phyloP scores from a whole-genome alignment of 176 grass and related monocot genomes.

The Zoysia japonica region DNA sequence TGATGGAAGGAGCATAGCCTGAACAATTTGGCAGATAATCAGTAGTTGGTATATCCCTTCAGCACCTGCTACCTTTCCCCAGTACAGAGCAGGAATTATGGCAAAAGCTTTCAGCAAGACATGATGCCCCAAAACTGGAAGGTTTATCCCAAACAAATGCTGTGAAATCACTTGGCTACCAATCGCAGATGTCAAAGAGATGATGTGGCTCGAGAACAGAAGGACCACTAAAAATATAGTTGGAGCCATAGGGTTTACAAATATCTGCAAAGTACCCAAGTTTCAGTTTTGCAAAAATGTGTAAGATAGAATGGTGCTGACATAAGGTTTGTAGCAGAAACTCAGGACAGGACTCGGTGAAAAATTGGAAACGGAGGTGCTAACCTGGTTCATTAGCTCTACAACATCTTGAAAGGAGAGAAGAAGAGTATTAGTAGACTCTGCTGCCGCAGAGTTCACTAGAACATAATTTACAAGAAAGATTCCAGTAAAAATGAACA shows the following conservation, averaged over 20 bases:
- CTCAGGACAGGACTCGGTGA: not conserved
- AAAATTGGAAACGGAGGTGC: conserved; percentile 28
- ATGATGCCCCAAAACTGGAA: conserved; percentile 57
- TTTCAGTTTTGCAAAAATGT: conserved; percentile 1
- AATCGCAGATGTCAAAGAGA: conserved; percentile 72
- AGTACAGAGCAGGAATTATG: conserved; percentile 71
- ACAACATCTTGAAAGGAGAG: conserved; percentile 87
- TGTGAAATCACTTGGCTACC: conserved; percentile 71
- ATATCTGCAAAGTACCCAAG: conserved; percentile 64
- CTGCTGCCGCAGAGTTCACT: conserved; percentile 86
- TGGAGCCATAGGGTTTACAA: conserved; percentile 73
- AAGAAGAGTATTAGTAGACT: conserved; percentile 72
- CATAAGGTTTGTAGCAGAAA: conserved; percentile 18
- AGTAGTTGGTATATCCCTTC: conserved; percentile 93
- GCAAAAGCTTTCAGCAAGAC: conserved; percentile 71
- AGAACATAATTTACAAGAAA: conserved; percentile 95
- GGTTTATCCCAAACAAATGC: conserved; percentile 80
- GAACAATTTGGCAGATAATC: conserved; percentile 85
- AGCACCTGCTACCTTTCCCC: conserved; percentile 60
- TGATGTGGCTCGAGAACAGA: conserved; percentile 87
- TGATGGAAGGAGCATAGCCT: conserved; percentile 92
- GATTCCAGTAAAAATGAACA: conserved; percentile 91
- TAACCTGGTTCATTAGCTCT: conserved; percentile 94
- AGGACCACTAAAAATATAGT: conserved; percentile 83
- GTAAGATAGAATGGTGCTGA: conserved; percentile 24